These are phyloP conservation scores for Arctium lappa DNA, from an alignment of 129 eudicot genomes.

Conservation along the genomic window DNA sequence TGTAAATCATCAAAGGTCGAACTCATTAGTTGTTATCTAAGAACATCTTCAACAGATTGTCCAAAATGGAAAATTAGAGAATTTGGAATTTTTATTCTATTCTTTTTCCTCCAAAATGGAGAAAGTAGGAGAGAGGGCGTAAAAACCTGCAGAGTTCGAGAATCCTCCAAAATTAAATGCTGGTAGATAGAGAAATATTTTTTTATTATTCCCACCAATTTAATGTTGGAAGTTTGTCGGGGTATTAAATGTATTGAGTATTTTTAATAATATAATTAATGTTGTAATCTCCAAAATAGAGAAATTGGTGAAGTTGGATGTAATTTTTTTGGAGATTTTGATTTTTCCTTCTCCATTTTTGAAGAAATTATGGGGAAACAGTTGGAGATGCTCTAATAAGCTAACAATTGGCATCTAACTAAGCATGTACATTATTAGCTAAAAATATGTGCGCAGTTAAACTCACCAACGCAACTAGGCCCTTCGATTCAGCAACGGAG, in stretches of 20 bases:
- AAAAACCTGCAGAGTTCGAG: neutral
- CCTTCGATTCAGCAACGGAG: conserved; percentile 52
- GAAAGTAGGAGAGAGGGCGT: neutral
- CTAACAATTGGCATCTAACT: neutral
- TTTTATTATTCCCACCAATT: neutral
- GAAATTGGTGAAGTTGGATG: neutral
- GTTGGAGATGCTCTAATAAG: neutral
- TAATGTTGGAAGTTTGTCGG: too few relatives aligned
- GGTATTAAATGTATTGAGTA: neutral
- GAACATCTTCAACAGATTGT: neutral
- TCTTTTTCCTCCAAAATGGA: neutral
- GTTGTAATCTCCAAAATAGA: neutral
- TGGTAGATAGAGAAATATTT: neutral
- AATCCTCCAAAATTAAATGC: neutral
- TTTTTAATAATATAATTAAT: neutral
- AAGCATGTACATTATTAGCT: neutral
- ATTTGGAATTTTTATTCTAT: neutral
- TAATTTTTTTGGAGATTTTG: neutral
- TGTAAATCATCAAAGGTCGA: conserved; percentile 20
- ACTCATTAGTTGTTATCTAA: neutral
- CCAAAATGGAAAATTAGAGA: neutral
- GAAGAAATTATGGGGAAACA: neutral
- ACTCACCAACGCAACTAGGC: conserved; percentile 80
- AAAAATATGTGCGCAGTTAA: conserved; percentile 5
- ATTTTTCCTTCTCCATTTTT: neutral